phyloP scores from a whole-genome alignment of 192 early-diverging fungal genomes.

The Backusella morwellensis region DNA sequence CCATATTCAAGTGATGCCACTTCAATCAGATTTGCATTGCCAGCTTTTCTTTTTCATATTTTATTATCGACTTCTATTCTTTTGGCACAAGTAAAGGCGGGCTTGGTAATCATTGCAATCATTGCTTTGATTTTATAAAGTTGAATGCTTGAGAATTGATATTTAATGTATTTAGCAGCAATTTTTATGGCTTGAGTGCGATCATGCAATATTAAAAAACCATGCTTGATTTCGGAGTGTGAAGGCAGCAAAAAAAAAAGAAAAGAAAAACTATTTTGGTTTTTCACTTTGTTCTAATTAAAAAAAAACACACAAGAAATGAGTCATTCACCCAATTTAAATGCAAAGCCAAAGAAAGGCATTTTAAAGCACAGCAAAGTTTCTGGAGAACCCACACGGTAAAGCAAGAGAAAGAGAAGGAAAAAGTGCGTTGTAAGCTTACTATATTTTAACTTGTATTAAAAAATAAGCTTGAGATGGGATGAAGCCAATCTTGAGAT shows the following conservation, averaged over 20 bases:
- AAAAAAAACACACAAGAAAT: neutral
- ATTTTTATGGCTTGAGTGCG: no score
- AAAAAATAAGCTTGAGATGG: constrained; percentile 71
- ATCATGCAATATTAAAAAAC: no score
- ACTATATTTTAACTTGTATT: neutral
- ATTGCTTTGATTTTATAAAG: no score
- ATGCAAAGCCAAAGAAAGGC: constrained; percentile 30
- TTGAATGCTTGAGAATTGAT: no score
- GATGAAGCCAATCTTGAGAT: constrained; percentile 91
- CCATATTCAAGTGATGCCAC: no score
- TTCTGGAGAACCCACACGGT: constrained; percentile 8
- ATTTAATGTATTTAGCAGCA: no score
- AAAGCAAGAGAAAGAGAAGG: neutral
- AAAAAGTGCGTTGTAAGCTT: neutral
- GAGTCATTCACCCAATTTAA: constrained; percentile 14
- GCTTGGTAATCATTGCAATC: no score
- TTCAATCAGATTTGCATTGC: no score
- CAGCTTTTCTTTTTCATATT: no score
- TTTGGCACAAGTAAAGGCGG: no score
- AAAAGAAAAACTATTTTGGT: neutral
- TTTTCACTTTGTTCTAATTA: neutral
- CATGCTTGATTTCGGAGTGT: no score
- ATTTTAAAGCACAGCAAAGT: constrained; percentile 28
- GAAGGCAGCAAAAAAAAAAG: neutral
- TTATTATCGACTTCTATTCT: no score